Base-by-base conservation (phyloP, 2,329 filamentous ascomycete genomes). In the Xylaria multiplex region DNA sequence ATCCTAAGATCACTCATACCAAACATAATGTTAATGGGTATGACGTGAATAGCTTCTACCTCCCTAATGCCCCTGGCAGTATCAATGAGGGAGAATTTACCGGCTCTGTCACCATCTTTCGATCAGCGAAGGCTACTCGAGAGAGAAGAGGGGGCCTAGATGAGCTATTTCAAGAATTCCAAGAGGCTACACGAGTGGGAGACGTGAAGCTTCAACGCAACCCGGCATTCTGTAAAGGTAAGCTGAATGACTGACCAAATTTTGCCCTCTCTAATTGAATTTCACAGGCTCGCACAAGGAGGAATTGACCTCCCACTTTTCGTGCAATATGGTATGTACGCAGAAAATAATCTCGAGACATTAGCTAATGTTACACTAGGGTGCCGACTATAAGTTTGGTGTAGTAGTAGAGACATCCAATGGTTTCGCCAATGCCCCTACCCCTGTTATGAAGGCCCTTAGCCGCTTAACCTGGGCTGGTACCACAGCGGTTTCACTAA, bases 301-400 rank as follows among this genome's bases (percentile, higher is more conserved):
- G 61, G 78, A 81, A 4, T 74, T 86, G 3, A 86, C 83, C 0
- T 79, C 82, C 0, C 85, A 88, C 58, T 88, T 85, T 65, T 76
- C 79, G 2, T 81, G 82, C 35, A 89, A 89, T 67, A 87, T 81
- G 68, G 82, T 84, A 73, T 73, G 80, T 74, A 35, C 35, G 7
- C 4, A 19, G 48, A 19, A 37, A 5, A 0, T n/a, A 4, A 22
- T 52, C 1, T 30, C 9, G 8, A 9, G 9, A n/a, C 7, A 27
- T 6, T 49, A 49, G 76, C 77, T 70, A 65, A 73, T 27, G 37
- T 19, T 72, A 30, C 6, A 73, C 71, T 22, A 84, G 81, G 89
- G 89, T 1, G 88, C 88, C 66, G 84, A 84, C 0, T 92, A 91
- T 75, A 91, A 91, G 60, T 91, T 88, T 71, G 83, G 87, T 42